Evolutionary conservation across 306 rosid genomes (phyloP).

Genomic region (Quillaja saponaria): DNA sequence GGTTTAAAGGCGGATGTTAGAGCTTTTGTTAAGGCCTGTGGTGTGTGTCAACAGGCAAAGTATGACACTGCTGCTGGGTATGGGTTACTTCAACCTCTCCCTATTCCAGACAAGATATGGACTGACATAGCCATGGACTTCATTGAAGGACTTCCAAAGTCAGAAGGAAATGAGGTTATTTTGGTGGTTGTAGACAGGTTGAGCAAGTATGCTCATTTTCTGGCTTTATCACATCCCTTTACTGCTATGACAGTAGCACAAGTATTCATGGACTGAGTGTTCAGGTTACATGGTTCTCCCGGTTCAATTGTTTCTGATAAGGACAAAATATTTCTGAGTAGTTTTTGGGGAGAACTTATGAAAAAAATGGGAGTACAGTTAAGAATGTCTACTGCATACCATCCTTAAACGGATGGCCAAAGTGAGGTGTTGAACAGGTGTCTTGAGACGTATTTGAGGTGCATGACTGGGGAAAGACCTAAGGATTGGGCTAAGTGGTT

Average conservation of each 20-base stretch:
- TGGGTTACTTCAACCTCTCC: not conserved
- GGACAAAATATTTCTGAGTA: not conserved
- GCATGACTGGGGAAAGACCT: not conserved
- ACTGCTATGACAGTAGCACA: not conserved
- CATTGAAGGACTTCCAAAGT: not conserved
- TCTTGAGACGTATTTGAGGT: not conserved
- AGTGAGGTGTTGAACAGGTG: not conserved
- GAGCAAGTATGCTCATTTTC: not conserved
- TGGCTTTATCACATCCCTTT: not conserved
- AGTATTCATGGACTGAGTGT: not conserved
- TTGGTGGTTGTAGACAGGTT: conserved; percentile 1
- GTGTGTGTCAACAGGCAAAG: not conserved
- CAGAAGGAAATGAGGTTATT: not conserved
- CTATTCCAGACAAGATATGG: not conserved
- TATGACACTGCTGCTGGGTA: not conserved
- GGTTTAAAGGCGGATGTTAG: not conserved
- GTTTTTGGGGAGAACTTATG: not conserved
- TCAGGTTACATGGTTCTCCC: not conserved
- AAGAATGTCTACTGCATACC: not conserved
- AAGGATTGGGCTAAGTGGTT: not conserved
- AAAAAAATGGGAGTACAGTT: not conserved
- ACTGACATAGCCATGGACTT: not conserved
- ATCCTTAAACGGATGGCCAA: not conserved
- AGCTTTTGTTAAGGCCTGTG: not conserved
- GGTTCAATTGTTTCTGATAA: not conserved